These are phyloP conservation scores for Arctostaphylos glauca DNA, from an alignment of 148 eudicot species.

Conservation along the genomic window DNA sequence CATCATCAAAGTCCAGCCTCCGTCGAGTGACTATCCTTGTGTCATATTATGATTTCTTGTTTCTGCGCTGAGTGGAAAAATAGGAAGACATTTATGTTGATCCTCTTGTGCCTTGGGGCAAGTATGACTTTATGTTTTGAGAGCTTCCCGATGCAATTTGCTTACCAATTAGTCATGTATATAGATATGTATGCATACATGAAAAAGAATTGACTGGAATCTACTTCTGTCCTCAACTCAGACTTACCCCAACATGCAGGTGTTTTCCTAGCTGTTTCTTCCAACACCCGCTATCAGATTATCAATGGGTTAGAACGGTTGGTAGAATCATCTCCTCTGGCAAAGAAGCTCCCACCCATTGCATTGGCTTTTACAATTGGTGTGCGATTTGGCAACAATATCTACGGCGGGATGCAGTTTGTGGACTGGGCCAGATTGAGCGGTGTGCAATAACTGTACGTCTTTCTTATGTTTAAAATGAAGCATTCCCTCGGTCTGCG, in stretches of 20 bases:
- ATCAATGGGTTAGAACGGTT: constrained; percentile 73
- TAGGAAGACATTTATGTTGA: neutral
- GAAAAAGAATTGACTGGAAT: neutral
- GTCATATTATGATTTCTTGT: neutral
- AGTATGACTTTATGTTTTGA: neutral
- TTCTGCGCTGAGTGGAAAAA: neutral
- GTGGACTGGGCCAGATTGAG: constrained; percentile 66
- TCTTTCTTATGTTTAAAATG: neutral
- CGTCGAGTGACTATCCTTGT: neutral
- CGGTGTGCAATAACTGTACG: constrained; percentile 42
- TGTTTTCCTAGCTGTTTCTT: constrained; percentile 81
- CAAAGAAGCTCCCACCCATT: constrained; percentile 51
- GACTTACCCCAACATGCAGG: constrained; percentile 38
- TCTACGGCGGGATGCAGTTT: constrained; percentile 69
- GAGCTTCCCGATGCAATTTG: neutral
- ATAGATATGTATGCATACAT: neutral
- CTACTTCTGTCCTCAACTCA: neutral
- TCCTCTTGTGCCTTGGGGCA: neutral
- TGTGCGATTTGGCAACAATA: constrained; percentile 62
- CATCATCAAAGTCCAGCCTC: neutral
- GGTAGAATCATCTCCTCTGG: constrained; percentile 61
- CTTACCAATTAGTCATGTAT: neutral
- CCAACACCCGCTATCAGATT: constrained; percentile 82
- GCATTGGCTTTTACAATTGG: constrained; percentile 67
- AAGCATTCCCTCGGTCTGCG: neutral